A percentile compares a stretch with the other conserved stretches of the same genome.
phyloP scores from a whole-genome alignment of 75 land plant genomes.

The Adiantum capillusveneris region DNA sequence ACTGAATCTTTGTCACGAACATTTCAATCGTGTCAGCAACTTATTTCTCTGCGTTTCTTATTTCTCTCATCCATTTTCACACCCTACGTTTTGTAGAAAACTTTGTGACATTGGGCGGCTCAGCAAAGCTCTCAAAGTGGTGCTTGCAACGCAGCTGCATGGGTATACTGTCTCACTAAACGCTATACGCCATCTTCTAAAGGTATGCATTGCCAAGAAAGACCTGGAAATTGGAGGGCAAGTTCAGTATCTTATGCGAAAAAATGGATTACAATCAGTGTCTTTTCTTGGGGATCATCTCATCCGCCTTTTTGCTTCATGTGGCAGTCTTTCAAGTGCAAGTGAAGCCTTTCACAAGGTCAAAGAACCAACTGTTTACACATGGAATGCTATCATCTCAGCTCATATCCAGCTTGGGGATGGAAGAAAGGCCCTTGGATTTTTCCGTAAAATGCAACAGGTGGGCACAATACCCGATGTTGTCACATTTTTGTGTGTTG shows the following conservation, averaged over 20 bases:
- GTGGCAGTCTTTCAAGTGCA: background rate
- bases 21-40: too few relatives aligned
- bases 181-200: background rate
- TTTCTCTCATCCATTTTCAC: too few relatives aligned
- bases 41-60: too few relatives aligned
- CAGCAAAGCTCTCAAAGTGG: too few relatives aligned
- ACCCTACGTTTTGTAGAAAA: too few relatives aligned
- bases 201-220: constrained; percentile 1
- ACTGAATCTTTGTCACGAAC: too few relatives aligned
- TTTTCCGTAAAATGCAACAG: background rate
- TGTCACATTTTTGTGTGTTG: background rate
- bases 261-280: background rate
- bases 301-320: constrained; percentile 4
- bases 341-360: background rate
- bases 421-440: background rate
- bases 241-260: background rate
- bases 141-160: too few relatives aligned
- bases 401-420: background rate
- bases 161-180: too few relatives aligned
- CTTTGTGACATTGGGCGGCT: too few relatives aligned
- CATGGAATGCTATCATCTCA: constrained; percentile 6
- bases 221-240: background rate
- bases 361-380: background rate
- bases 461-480: constrained; percentile 2
- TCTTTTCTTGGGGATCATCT: constrained; percentile 1